These are phyloP conservation scores for Epichloe gansuensis DNA, from an alignment of 2,329 filamentous ascomycete genomes.

Conservation along the genomic window DNA sequence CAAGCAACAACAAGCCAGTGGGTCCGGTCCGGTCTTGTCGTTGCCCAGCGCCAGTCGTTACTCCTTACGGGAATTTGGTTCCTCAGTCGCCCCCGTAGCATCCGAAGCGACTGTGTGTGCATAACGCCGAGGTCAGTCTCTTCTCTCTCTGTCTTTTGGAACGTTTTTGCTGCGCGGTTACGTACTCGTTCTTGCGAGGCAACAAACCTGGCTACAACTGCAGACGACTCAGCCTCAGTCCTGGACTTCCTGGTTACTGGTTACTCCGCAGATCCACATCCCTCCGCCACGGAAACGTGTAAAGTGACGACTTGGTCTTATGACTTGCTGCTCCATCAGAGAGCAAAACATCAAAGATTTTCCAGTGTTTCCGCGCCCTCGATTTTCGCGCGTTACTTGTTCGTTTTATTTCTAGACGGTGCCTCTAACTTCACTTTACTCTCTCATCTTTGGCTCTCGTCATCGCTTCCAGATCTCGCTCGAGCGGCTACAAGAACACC, in stretches of 20 bases:
- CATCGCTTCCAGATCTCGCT: background rate
- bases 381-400: background rate
- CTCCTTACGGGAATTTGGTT: too few species aligned
- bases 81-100: background rate
- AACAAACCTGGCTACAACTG: background rate
- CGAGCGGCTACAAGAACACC: background rate
- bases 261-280: constrained; percentile 3
- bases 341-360: background rate
- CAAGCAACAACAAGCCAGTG: too few species aligned
- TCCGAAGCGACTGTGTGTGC: background rate
- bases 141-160: background rate
- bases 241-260: background rate
- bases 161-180: too few species aligned
- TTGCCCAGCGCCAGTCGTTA: too few species aligned
- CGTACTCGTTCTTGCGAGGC: background rate
- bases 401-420: background rate
- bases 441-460: too few species aligned
- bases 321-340: background rate
- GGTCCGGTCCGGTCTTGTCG: too few species aligned
- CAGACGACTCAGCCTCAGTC: constrained; percentile 1
- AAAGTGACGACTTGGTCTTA: background rate
- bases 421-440: too few species aligned
- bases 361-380: background rate
- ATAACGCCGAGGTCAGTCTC: background rate
- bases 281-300: background rate